These are phyloP conservation scores for Eutypella sp. DNA, from an alignment of 2,329 filamentous ascomycete genomes.

Conservation along the genomic window DNA sequence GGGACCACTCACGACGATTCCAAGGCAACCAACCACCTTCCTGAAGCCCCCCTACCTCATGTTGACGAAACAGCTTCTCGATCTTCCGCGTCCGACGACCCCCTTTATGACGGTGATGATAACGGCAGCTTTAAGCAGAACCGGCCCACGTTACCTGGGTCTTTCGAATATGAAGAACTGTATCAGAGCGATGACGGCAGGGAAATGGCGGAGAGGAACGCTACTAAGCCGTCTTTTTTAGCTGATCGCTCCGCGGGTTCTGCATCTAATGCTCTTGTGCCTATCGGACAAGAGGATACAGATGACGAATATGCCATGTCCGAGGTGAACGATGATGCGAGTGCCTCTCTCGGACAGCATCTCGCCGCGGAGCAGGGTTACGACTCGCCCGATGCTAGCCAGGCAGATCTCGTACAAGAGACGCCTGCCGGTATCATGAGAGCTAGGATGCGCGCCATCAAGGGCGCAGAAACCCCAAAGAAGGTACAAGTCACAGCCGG, in stretches of 20 bases:
- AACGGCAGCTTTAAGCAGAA: constrained; percentile 52
- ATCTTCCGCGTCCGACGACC: constrained; percentile 23
- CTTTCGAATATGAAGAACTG: constrained; percentile 62
- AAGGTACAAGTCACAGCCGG: constrained; percentile 60
- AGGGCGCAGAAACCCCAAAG: constrained; percentile 53
- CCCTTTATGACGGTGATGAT: constrained; percentile 45
- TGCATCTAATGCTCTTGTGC: constrained; percentile 55
- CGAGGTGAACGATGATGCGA: constrained; percentile 69
- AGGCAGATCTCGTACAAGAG: constrained; percentile 39
- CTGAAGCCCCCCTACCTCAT: constrained; percentile 11
- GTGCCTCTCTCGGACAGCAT: constrained; percentile 69
- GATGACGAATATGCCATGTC: constrained; percentile 74
- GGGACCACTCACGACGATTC: constrained; percentile 45
- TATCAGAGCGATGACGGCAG: constrained; percentile 49
- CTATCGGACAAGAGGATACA: constrained; percentile 61
- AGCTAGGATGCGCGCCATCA: constrained; percentile 59
- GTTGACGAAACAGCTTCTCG: constrained; percentile 21
- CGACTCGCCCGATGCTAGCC: constrained; percentile 49
- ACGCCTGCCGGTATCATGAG: constrained; percentile 59
- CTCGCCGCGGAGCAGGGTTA: constrained; percentile 69
- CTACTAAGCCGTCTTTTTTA: constrained; percentile 74
- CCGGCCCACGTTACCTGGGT: constrained; percentile 62
- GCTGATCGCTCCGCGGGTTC: constrained; percentile 85
- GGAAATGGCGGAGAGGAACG: constrained; percentile 40
- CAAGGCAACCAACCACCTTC: constrained; percentile 9